phyloP scores from a whole-genome alignment of 805 yeast species.

The Kazachstania kunashirensis region DNA sequence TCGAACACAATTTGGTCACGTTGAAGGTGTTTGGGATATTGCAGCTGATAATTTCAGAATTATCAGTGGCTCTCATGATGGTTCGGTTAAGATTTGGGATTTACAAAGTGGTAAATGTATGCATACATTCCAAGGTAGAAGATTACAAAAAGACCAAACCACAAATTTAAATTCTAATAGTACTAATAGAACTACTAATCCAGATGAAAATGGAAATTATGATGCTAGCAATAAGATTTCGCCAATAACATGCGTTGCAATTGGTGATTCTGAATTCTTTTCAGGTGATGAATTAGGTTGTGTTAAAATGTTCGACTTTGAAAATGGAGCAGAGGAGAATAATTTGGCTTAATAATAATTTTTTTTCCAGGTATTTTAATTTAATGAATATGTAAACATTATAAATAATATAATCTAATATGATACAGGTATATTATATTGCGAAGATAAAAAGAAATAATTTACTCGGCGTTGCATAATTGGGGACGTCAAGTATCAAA shows the following conservation, averaged over 20 bases:
- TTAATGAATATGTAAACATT: too few species aligned
- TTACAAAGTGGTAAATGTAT: conserved; percentile 87
- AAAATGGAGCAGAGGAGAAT: neutral
- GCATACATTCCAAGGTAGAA: conserved; percentile 72
- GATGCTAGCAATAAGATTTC: conserved; percentile 11
- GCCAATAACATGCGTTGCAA: conserved; percentile 55
- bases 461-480: too few species aligned
- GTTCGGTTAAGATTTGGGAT: conserved; percentile 90
- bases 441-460: too few species aligned
- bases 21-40: conserved; percentile 96
- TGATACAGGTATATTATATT: too few species aligned
- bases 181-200: neutral
- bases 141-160: conserved; percentile 10
- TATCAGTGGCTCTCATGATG: conserved; percentile 90
- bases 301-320: conserved; percentile 79
- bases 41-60: conserved; percentile 93
- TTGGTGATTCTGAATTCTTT: conserved; percentile 82
- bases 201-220: neutral
- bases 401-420: too few species aligned
- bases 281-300: conserved; percentile 85
- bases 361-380: too few species aligned
- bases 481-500: too few species aligned
- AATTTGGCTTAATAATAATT: too few species aligned
- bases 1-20: conserved; percentile 93
- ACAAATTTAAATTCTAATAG: conserved; percentile 4